A percentile compares a stretch with the other conserved stretches of the same genome.
phyloP scores from a whole-genome alignment of 257 asterid species.

The Handroanthus guayacan region DNA sequence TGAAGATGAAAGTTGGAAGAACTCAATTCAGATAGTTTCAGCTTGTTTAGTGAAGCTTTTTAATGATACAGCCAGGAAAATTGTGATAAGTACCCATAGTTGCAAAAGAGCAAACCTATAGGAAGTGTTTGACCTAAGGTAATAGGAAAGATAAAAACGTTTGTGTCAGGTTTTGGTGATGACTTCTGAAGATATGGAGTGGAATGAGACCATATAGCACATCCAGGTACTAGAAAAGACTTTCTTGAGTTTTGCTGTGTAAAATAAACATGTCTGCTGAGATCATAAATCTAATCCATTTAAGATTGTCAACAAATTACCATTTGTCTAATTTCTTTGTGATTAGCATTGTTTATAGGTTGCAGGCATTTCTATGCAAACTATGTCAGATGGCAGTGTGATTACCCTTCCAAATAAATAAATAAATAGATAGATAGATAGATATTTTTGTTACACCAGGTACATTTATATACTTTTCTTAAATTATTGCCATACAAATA shows the following conservation, averaged over 20 bases:
- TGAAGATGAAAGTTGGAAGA: constrained; percentile 1
- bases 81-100: background rate
- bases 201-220: background rate
- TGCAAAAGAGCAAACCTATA: background rate
- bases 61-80: background rate
- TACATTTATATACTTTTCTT: background rate
- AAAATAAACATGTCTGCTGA: background rate
- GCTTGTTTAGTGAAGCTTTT: background rate
- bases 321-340: background rate
- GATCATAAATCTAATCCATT: background rate
- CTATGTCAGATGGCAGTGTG: background rate
- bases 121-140: background rate
- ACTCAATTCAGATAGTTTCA: background rate
- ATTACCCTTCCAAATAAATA: background rate
- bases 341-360: background rate
- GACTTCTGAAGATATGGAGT: background rate
- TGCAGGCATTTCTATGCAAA: background rate
- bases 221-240: background rate
- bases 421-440: no score
- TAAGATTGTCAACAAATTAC: background rate
- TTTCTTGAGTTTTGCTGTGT: background rate
- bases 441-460: background rate
- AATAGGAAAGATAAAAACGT: background rate
- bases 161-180: constrained; percentile 8
- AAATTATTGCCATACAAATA: constrained; percentile 7